Evolutionary conservation across 108 stramenopile species (phyloP), one percentile per base, ranked within the genome.

Genomic region (Fragilaria radians): DNA sequence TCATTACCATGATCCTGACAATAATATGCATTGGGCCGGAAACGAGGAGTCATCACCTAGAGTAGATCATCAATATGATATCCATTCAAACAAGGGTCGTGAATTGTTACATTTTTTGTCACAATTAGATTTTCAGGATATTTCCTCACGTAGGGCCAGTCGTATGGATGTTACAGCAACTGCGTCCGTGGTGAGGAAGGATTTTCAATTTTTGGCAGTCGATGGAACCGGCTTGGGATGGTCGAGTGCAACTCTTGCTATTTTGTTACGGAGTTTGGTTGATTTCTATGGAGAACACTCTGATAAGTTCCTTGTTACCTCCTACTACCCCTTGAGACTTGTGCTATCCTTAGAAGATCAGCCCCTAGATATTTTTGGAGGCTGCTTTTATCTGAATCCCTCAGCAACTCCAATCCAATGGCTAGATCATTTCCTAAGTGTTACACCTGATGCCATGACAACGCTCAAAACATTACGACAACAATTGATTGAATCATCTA

Each of bases 261-360:
- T 68, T 5, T 62, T 77, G 7, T 66, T 92, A 7, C 47, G 49
- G 1, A 48, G 73, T 2, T 53, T 92, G 52, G 70, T 80, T 7
- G 65, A 62, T 47, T 54, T 92, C 7, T 70, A 86, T 62, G 79
- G 86, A 33, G 85, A 88, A 55, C 77, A 86, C 50, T 14, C 64
- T 0, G 24, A 72, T 1, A 66, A 62, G 33, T 71, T 87, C 14
- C 57, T 54, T 34, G 82, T 84, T 5, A 46, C 63, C 27, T 86
- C 86, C 27, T 92, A 88, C 66, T 92, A 92, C 75, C 91, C 91
- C 19, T 60, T 92, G 4, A 78, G 78, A 11, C 66, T 92, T 28
- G 68, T 85, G 2, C 71, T 86, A 33, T 56, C 72, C 11, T 56
- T 48, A 14, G 79, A 85, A 42, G 83, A 84, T 47, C 61, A 66